These are phyloP conservation scores for Ambrosia trifida DNA, from an alignment of 129 eudicot genomes.

Conservation along the genomic window DNA sequence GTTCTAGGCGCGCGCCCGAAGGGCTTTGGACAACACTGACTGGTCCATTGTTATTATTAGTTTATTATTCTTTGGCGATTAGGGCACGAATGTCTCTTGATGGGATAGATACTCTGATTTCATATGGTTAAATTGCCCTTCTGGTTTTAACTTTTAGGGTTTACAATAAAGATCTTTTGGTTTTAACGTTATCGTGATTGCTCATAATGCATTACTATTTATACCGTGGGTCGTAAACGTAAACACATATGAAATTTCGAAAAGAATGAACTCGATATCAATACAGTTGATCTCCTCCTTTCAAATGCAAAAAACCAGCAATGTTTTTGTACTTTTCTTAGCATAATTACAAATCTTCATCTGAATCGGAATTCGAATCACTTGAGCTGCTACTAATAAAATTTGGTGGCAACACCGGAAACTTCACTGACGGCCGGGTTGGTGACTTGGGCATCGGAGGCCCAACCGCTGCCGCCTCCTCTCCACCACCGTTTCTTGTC, in stretches of 20 bases:
- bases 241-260: slow-evolving; percentile 11
- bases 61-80: too few relatives aligned
- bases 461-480: slow-evolving; percentile 23
- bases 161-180: too few relatives aligned
- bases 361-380: slow-evolving; percentile 67
- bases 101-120: too few relatives aligned
- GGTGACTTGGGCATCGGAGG: slow-evolving; percentile 53
- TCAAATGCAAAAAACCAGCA: slow-evolving; percentile 23
- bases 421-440: slow-evolving; percentile 55
- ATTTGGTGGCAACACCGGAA: slow-evolving; percentile 70
- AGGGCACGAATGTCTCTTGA: too few relatives aligned
- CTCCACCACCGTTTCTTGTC: slow-evolving; percentile 35
- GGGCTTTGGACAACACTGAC: too few relatives aligned
- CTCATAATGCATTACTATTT: slow-evolving; percentile 11
- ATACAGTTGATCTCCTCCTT: slow-evolving; percentile 35
- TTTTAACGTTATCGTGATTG: slow-evolving; percentile 7
- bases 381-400: slow-evolving; percentile 66
- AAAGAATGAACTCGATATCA: slow-evolving; percentile 39
- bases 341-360: slow-evolving; percentile 23
- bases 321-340: slow-evolving; percentile 23
- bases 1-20: too few relatives aligned
- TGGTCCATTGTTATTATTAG: too few relatives aligned
- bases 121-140: too few relatives aligned
- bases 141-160: too few relatives aligned
- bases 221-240: neutral